Base-by-base conservation (phyloP, 1,284 basidiomycete genomes). In the Sanghuangporus weigelae region DNA sequence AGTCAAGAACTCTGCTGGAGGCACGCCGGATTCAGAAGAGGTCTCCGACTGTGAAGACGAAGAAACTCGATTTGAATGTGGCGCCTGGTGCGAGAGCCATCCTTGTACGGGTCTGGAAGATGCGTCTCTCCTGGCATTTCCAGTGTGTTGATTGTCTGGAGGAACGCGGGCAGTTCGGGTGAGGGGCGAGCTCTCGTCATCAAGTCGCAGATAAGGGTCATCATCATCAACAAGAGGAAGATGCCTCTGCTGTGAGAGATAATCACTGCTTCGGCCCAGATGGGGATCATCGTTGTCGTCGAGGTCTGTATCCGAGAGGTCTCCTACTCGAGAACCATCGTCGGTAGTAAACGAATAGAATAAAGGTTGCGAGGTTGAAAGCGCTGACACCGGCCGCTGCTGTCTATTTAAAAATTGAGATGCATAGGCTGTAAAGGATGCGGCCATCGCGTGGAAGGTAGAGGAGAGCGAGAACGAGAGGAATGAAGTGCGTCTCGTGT, bases 261-360 rank as follows among this genome's bases (percentile, higher is more conserved):
- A 76, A 38, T 70, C 71, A 58, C 72, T 77, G 66, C 79, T 84
- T 21, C 76, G 75, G 62, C 81, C 77, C 48, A 90, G 75, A 76
- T 90, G 89, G 5, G 88, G 86, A 73, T 90, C 89, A 71, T 87
- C 85, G 46, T 82, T 70, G 77, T 91, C 89, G 72, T 89, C 87
- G 69, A 84, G 82, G 46, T 76, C 77, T 68, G 81, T 78, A 66
- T 76, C 69, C 50, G 60, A 57, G 48, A 67, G 59, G 69, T 79
- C 76, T 35, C 79, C 82, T 69, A 75, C 76, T 70, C 81, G 83
- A 69, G 85, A 87, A 64, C 79, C 87, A 64, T 85, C 80, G 74
- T 89, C 86, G 68, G 87, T 89, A 54, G 86, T 86, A 73, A 91
- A 91, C 16, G 89, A 90, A 79, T 87, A 91, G 79, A 91, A 91